These are phyloP conservation scores for Cichorium intybus DNA, from an alignment of 140 eudicot species.

Conservation along the genomic window DNA sequence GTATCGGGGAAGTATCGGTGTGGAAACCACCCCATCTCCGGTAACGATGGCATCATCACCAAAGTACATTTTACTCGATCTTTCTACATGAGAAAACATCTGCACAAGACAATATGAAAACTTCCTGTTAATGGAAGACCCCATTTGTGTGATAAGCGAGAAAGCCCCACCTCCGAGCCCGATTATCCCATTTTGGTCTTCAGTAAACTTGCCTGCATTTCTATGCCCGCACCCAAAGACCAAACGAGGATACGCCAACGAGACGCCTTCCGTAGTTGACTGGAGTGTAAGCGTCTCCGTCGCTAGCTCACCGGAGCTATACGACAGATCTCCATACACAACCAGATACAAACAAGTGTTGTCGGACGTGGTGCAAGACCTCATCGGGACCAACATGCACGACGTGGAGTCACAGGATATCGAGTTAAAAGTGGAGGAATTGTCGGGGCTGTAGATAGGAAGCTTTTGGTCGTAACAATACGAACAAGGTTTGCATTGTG, in stretches of 20 bases:
- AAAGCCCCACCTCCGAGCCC: conserved; percentile 46
- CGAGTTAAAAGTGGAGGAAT: conserved; percentile 29
- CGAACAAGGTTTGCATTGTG: conserved; percentile 57
- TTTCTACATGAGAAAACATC: conserved; percentile 19
- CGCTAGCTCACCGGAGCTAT: conserved; percentile 40
- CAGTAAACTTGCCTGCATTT: conserved; percentile 41
- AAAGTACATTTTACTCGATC: conserved; percentile 40
- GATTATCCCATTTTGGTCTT: conserved; percentile 26
- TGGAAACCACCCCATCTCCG: conserved; percentile 40
- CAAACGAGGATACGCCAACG: conserved; percentile 19
- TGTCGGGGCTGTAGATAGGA: conserved; percentile 36
- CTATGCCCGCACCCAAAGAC: conserved; percentile 58
- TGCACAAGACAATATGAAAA: conserved; percentile 46
- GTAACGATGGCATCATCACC: conserved; percentile 33
- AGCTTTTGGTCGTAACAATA: conserved; percentile 43
- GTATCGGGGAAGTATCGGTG: conserved; percentile 32
- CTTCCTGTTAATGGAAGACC: conserved; percentile 25
- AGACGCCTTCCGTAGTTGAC: neutral
- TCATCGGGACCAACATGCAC: conserved; percentile 28
- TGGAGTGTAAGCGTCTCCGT: conserved; percentile 35
- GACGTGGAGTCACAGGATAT: conserved; percentile 26
- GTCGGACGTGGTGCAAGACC: conserved; percentile 14
- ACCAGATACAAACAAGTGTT: conserved; percentile 31
- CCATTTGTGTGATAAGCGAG: conserved; percentile 43
- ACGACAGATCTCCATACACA: conserved; percentile 41